phyloP scores from a whole-genome alignment of 176 grass and related monocot species.

The Lolium rigidum region DNA sequence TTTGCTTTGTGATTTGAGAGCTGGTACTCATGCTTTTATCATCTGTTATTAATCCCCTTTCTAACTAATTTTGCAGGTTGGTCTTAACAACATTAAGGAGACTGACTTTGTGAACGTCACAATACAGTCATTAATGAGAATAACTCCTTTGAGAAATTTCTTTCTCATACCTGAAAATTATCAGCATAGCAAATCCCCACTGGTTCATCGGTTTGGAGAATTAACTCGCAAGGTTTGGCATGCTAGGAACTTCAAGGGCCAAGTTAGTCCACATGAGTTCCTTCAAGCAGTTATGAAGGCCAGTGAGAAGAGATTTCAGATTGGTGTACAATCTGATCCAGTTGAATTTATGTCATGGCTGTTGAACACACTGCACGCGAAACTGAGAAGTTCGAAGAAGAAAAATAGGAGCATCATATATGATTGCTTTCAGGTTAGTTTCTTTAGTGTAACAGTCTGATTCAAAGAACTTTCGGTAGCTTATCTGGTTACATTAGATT shows the following conservation, averaged over 20 bases:
- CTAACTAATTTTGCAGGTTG: constrained; percentile 66
- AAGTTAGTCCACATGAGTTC: constrained; percentile 99
- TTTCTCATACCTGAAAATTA: constrained; percentile 99
- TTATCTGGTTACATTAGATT: constrained; percentile 2
- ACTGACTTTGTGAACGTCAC: constrained; percentile 99
- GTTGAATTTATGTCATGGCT: constrained; percentile 98
- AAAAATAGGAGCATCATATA: constrained; percentile 93
- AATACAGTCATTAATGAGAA: constrained; percentile 96
- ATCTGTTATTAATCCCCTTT: constrained; percentile 24
- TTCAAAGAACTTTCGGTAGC: constrained; percentile 5
- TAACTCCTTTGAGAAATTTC: constrained; percentile 97
- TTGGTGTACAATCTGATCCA: constrained; percentile 96
- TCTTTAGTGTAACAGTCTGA: neutral
- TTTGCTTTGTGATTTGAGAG: neutral
- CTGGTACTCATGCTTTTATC: constrained; percentile 36
- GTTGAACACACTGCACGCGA: constrained; percentile 84
- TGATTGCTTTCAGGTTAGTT: constrained; percentile 92
- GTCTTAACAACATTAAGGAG: constrained; percentile 99
- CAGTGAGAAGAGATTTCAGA: constrained; percentile 90
- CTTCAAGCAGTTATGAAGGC: constrained; percentile 98
- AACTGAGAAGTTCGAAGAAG: constrained; percentile 81
- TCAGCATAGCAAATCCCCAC: constrained; percentile 82
- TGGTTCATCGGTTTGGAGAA: constrained; percentile 97
- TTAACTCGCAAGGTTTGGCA: constrained; percentile 98
- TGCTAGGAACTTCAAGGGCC: constrained; percentile 97